A percentile compares a stretch with the other conserved stretches of the same genome.
phyloP scores from a whole-genome alignment of 305 asterid species.

The Fraxinus sp. region DNA sequence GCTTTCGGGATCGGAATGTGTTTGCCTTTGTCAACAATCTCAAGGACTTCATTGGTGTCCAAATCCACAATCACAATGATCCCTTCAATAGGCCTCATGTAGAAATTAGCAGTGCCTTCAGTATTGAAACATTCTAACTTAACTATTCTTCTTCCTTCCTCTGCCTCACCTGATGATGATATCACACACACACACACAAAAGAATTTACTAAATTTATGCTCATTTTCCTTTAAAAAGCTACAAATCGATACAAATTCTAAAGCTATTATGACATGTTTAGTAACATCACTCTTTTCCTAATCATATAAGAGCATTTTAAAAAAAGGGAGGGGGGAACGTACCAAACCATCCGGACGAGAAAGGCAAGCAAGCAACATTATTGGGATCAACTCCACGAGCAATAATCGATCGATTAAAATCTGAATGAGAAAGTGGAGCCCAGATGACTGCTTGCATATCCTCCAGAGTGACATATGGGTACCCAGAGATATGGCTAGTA shows the following conservation, averaged over 20 bases:
- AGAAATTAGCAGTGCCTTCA: conserved; percentile 60
- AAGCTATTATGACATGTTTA: neutral
- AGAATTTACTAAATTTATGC: neutral
- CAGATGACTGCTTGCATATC: conserved; percentile 39
- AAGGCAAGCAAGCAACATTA: conserved; percentile 54
- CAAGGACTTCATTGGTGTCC: conserved; percentile 46
- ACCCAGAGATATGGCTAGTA: conserved; percentile 46
- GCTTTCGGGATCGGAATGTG: conserved; percentile 62
- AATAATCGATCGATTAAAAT: conserved; percentile 50
- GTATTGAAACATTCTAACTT: conserved; percentile 54
- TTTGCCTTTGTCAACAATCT: conserved; percentile 44
- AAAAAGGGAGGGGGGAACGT: neutral
- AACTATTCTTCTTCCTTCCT: conserved; percentile 56
- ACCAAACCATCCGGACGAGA: conserved; percentile 78
- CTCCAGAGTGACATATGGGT: conserved; percentile 47
- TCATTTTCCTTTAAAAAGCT: neutral
- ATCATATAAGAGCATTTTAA: too few species aligned
- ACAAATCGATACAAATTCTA: neutral
- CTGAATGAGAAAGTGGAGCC: conserved; percentile 40
- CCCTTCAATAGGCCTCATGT: conserved; percentile 83
- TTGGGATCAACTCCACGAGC: conserved; percentile 50
- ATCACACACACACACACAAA: neutral
- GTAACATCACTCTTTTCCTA: too few species aligned
- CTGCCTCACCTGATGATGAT: conserved; percentile 40
- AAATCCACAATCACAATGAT: conserved; percentile 46